Conservation (phyloP, 108 stramenopile genomes). For the Cyclotella distinguenda region DNA sequence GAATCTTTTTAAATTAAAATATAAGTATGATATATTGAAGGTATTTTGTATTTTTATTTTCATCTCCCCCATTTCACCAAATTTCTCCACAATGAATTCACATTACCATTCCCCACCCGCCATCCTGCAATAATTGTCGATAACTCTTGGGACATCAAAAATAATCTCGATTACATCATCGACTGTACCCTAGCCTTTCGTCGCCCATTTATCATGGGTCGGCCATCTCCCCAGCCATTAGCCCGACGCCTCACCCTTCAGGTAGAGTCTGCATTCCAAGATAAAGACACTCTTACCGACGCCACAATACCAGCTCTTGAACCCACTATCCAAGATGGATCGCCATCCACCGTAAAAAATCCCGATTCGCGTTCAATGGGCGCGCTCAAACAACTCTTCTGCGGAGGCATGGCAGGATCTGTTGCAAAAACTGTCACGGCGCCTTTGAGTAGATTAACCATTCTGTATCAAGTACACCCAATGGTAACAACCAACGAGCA, state of each 20-base stretch:
- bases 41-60: no score
- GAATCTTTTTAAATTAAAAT: no score
- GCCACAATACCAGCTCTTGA: background rate
- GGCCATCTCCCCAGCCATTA: conserved; percentile 27
- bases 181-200: no score
- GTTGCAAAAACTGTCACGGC: conserved; percentile 94
- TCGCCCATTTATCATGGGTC: conserved; percentile 16
- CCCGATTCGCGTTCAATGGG: conserved; percentile 59
- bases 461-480: conserved; percentile 91
- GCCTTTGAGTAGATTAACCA: conserved; percentile 86
- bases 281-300: background rate
- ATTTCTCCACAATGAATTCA: no score
- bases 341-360: background rate
- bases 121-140: no score
- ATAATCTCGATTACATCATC: no score
- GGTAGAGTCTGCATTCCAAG: conserved; percentile 3
- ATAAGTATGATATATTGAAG: no score
- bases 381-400: conserved; percentile 86
- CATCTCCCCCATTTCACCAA: no score
- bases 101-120: no score
- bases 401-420: conserved; percentile 92
- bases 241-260: conserved; percentile 13
- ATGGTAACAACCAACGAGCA: conserved; percentile 86
- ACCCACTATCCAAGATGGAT: background rate
- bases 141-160: no score